Conservation (phyloP, 2,329 filamentous ascomycete genomes). For the Penicillium verrucosum region DNA sequence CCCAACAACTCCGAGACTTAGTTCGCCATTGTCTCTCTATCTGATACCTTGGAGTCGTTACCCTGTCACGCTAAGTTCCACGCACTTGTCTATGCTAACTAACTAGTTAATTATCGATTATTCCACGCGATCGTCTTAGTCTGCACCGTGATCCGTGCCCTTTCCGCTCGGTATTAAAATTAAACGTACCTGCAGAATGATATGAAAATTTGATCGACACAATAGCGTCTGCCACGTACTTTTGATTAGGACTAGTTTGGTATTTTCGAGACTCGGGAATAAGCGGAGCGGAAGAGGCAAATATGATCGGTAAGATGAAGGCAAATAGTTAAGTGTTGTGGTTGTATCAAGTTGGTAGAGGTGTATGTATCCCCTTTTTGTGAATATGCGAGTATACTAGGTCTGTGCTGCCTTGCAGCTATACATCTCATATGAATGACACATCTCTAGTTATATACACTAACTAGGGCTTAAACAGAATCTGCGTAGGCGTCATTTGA, state of each 20-base stretch:
- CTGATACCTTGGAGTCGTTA: conserved; percentile 6
- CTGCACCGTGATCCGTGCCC: conserved; percentile 6
- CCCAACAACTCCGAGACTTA: conserved; percentile 13
- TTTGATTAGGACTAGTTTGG: conserved; percentile 10
- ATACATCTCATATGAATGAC: not conserved
- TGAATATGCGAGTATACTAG: not conserved
- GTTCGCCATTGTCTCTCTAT: conserved; percentile 12
- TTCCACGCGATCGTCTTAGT: conserved; percentile 1
- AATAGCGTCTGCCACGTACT: conserved; percentile 13
- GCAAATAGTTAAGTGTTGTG: not conserved
- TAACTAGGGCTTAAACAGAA: not conserved
- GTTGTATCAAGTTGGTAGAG: not conserved
- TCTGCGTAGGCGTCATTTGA: not conserved
- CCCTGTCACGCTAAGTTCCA: not conserved
- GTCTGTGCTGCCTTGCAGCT: not conserved
- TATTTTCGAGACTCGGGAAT: not conserved
- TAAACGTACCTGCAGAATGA: conserved; percentile 13
- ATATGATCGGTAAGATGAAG: not conserved
- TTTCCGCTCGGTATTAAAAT: conserved; percentile 6
- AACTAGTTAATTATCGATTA: not conserved
- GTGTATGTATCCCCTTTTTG: not conserved
- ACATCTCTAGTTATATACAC: not conserved
- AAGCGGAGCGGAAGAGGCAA: not conserved
- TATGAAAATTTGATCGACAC: conserved; percentile 9
- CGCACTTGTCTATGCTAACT: not conserved